phyloP scores from a whole-genome alignment of 768 basidiomycete genomes.

The Leucocoprinus sp. region DNA sequence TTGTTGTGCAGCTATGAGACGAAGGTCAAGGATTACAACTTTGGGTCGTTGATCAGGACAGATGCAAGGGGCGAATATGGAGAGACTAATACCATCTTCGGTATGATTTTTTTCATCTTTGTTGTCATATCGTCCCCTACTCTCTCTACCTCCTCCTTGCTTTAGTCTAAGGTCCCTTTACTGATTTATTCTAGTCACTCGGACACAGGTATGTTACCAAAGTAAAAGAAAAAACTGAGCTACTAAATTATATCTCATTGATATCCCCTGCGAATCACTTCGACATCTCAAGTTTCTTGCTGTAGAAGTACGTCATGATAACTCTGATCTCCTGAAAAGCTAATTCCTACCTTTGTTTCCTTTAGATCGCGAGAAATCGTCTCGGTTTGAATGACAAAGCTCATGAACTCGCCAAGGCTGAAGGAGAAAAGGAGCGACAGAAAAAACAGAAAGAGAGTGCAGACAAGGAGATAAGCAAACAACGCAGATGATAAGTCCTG shows the following conservation, averaged over 20 bases:
- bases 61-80: conserved; percentile 76
- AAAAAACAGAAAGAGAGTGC: conserved; percentile 41
- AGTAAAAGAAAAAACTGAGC: too few relatives aligned
- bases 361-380: conserved; percentile 83
- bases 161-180: background rate
- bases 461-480: conserved; percentile 24
- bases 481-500: conserved; percentile 8
- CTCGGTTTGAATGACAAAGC: conserved; percentile 84
- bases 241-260: too few relatives aligned
- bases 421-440: conserved; percentile 55
- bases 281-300: conserved; percentile 86
- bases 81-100: conserved; percentile 92
- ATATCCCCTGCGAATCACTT: too few relatives aligned
- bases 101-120: conserved; percentile 30
- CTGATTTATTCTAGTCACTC: conserved; percentile 37
- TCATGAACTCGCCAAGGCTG: conserved; percentile 72
- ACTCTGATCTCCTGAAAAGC: background rate
- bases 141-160: background rate
- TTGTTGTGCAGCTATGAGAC: conserved; percentile 63
- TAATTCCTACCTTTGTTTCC: background rate
- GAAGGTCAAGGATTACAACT: conserved; percentile 90
- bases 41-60: conserved; percentile 87
- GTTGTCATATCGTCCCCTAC: background rate
- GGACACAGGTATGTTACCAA: conserved; percentile 60
- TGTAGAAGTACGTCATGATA: conserved; percentile 53